Percentiles rank a stretch among this genome's conserved stretches.
Conservation (phyloP, 768 basidiomycete species). For the Pisolithus sp. region DNA sequence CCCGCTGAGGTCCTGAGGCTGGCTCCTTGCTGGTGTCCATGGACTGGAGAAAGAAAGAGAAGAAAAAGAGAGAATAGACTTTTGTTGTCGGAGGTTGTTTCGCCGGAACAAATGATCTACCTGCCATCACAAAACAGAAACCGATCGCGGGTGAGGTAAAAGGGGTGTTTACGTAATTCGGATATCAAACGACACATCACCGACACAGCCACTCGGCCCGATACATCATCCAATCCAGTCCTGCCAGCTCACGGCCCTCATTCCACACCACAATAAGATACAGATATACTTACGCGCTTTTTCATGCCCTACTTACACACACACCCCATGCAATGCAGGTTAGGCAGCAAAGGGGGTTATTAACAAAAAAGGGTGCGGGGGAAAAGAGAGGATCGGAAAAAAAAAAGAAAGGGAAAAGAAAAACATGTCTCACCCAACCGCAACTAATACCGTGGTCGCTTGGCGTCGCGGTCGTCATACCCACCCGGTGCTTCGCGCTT, state of each 20-base stretch:
- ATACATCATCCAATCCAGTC: background rate
- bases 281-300: constrained; percentile 31
- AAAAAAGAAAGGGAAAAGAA: constrained; percentile 15
- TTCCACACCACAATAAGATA: constrained; percentile 21
- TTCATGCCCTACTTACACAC: constrained; percentile 28
- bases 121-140: background rate
- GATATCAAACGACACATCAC: constrained; percentile 1
- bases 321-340: constrained; percentile 27
- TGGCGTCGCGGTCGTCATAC: constrained; percentile 76
- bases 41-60: background rate
- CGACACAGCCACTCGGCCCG: constrained; percentile 1
- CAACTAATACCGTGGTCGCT: constrained; percentile 74
- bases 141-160: background rate
- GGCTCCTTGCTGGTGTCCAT: constrained; percentile 7
- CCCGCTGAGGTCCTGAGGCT: constrained; percentile 30
- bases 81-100: constrained; percentile 17
- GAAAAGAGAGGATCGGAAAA: constrained; percentile 9
- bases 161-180: background rate
- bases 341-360: constrained; percentile 14
- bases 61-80: constrained; percentile 7
- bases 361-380: constrained; percentile 1
- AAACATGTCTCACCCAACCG: constrained; percentile 29
- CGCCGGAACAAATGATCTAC: constrained; percentile 6
- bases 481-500: constrained; percentile 71
- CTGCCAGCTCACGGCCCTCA: constrained; percentile 1